Evolutionary conservation across 805 yeast species (phyloP).

Genomic region (Trichomonascus vanleenenianus): DNA sequence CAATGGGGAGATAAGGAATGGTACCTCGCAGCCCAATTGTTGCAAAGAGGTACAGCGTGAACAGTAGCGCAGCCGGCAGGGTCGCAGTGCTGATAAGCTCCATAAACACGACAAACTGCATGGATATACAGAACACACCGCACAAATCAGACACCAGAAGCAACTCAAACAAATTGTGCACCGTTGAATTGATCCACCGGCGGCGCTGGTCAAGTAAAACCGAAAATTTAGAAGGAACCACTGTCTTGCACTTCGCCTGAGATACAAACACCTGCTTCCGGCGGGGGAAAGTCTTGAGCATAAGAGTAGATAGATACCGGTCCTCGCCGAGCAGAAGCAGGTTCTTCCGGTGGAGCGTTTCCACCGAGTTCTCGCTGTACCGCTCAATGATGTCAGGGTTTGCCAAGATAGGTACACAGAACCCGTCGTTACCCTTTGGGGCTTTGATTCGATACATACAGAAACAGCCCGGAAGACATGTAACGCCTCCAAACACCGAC

Average conservation of each 20-base stretch:
- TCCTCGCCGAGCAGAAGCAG: slow-evolving; percentile 85
- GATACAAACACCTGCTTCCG: slow-evolving; percentile 83
- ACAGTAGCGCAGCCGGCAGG: slow-evolving; percentile 78
- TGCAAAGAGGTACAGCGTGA: slow-evolving; percentile 73
- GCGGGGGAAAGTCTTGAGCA: slow-evolving; percentile 84
- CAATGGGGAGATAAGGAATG: slow-evolving; percentile 70
- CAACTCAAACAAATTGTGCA: slow-evolving; percentile 86
- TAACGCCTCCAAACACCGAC: slow-evolving; percentile 87
- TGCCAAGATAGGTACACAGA: slow-evolving; percentile 90
- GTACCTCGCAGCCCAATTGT: slow-evolving; percentile 66
- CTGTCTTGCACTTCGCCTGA: slow-evolving; percentile 87
- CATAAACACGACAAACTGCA: slow-evolving; percentile 83
- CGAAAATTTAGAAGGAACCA: slow-evolving; percentile 72
- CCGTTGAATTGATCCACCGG: slow-evolving; percentile 95
- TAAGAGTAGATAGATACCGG: slow-evolving; percentile 74
- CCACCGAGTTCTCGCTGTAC: slow-evolving; percentile 78
- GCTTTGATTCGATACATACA: slow-evolving; percentile 87
- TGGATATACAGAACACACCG: slow-evolving; percentile 91
- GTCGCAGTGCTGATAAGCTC: slow-evolving; percentile 85
- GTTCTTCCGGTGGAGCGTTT: slow-evolving; percentile 81
- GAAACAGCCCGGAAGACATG: slow-evolving; percentile 95
- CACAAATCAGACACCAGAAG: slow-evolving; percentile 80
- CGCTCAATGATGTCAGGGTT: slow-evolving; percentile 92
- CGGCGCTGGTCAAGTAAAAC: slow-evolving; percentile 88
- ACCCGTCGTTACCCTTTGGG: slow-evolving; percentile 70